Base-by-base conservation (phyloP, 345 rosid genomes). In the Psidium friedrichsthalianum region DNA sequence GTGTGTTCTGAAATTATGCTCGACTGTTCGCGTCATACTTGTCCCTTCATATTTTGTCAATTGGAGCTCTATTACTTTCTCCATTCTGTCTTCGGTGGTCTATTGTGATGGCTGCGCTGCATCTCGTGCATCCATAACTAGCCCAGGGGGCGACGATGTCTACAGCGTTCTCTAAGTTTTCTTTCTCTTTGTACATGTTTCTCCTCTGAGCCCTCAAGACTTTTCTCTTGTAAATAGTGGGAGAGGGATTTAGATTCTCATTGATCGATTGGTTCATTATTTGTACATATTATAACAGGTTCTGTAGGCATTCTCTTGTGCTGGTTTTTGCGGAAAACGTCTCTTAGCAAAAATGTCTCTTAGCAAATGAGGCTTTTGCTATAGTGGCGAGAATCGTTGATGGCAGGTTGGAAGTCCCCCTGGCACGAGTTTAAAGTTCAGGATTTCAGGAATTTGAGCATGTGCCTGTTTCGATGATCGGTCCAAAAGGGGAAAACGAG, bases 1-100 rank as follows among this genome's bases (percentile, higher is more conserved):
- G 94, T 93, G 61, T 84, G 57, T 85, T 86, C 84, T 83, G 88
- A 85, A 86, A 84, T 85, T 89, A 86, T 47, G 10, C 52, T 61
- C 22, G 76, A 29, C 42, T 21, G 20, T 15, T 21, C 76, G 29
- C 42, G 8, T 61, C 21, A 15, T 61, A 14, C 74, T 61, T 15
- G 0, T 61, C 22, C 6, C 76, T 61, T 61, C 11, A 29, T 61
- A 40, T 61, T 29, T 61, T 61, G 76, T 29, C 2, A 29, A 61
- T 29, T 15, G 3, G 76, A 29, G 42, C 11, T 29, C 76, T 61
- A 61, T 61, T 15, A 29, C 76, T 15, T 29, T 61, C 76, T 15
- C 22, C 42, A 29, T 15, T 61, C 16, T 16, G 11, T 15, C 42
- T 29, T 61, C 1, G 5, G 22, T 29, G 76, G 42, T 61, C 76